A percentile compares a stretch with the other conserved stretches of the same genome.
These are phyloP conservation scores for Ochetophila trinervis DNA, from an alignment of 306 rosid genomes.

Conservation along the genomic window DNA sequence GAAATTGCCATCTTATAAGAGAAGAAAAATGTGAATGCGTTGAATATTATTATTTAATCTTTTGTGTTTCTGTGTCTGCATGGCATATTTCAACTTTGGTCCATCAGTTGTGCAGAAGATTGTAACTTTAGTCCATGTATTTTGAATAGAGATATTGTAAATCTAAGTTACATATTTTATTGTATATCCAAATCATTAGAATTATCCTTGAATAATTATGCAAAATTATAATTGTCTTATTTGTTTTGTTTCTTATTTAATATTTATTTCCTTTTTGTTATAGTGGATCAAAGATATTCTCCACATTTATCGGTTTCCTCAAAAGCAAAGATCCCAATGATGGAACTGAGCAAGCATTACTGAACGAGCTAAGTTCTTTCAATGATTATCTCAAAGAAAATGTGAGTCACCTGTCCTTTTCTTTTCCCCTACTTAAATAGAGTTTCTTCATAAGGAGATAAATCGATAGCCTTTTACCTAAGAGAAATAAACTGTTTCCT, in stretches of 20 bases:
- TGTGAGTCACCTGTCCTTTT: conserved; percentile 46
- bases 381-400: conserved; percentile 74
- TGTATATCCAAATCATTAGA: not conserved
- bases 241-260: not conserved
- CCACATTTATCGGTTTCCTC: conserved; percentile 85
- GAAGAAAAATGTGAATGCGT: not conserved
- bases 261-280: conserved; percentile 29
- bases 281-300: conserved; percentile 89
- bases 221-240: too few species aligned
- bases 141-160: not conserved
- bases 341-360: conserved; percentile 80
- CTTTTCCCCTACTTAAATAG: conserved; percentile 1
- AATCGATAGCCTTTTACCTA: too few species aligned
- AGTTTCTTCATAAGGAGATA: not conserved
- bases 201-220: not conserved
- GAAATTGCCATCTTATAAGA: not conserved
- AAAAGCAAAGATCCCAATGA: conserved; percentile 91
- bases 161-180: conserved; percentile 9
- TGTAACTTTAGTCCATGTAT: not conserved
- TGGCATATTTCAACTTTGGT: too few species aligned
- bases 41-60: not conserved
- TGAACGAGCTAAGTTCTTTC: conserved; percentile 68
- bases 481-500: too few species aligned
- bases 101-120: too few species aligned
- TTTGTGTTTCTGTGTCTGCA: not conserved